These are phyloP conservation scores for Cryphonectria nitschkei DNA, from an alignment of 2,329 filamentous ascomycete genomes.

Conservation along the genomic window DNA sequence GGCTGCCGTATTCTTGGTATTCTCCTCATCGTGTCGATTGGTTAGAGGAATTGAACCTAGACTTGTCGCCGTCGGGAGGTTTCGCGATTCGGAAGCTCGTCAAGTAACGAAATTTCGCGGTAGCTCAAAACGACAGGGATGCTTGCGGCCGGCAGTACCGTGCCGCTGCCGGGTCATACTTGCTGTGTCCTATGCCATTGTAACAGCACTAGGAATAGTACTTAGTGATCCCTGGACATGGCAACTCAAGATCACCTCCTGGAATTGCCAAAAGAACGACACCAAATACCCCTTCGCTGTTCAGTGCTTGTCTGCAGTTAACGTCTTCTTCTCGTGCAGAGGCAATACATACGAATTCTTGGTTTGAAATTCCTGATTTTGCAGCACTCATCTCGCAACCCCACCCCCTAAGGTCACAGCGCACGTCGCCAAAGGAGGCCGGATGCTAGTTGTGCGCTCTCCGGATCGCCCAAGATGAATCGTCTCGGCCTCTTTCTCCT, in stretches of 20 bases:
- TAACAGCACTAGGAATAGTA: too few relatives aligned
- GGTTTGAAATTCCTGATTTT: neutral
- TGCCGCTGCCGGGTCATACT: slow-evolving; percentile 4
- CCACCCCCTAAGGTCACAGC: neutral
- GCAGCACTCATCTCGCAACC: neutral
- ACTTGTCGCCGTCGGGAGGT: neutral
- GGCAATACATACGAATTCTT: neutral
- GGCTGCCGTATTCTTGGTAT: slow-evolving; percentile 27
- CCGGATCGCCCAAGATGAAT: slow-evolving; percentile 32
- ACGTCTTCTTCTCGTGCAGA: neutral
- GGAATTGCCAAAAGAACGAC: neutral
- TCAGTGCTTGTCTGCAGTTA: neutral
- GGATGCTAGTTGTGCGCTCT: neutral
- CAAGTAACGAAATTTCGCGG: slow-evolving; percentile 24
- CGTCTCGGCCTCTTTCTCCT: slow-evolving; percentile 36
- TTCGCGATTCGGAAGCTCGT: neutral
- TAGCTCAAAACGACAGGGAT: slow-evolving; percentile 7
- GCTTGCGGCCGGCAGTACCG: slow-evolving; percentile 8
- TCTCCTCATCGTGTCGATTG: slow-evolving; percentile 25
- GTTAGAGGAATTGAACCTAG: slow-evolving; percentile 1
- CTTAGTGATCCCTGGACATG: slow-evolving; percentile 2
- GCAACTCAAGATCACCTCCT: neutral
- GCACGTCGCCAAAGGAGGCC: slow-evolving; percentile 8
- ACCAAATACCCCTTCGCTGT: neutral
- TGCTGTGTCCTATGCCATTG: neutral